Evolutionary conservation across 2,329 filamentous ascomycete genomes (phyloP).

Genomic region (Alternaria sp.): DNA sequence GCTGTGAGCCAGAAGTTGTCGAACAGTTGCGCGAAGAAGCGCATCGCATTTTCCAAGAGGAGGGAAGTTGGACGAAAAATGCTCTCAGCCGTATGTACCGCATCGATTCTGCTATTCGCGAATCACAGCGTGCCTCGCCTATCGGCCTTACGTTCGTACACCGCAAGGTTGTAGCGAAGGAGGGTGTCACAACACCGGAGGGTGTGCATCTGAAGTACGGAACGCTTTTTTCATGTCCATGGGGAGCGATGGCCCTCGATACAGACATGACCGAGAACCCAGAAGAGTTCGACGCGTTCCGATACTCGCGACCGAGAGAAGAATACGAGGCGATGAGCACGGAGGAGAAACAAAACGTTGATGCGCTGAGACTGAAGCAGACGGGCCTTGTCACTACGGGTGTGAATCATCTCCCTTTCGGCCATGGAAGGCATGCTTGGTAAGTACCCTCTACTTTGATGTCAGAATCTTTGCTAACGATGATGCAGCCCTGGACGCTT

Average conservation of each 20-base stretch:
- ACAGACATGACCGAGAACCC: slow-evolving; percentile 19
- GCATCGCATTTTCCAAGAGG: slow-evolving; percentile 38
- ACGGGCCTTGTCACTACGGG: slow-evolving; percentile 62
- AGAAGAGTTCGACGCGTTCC: slow-evolving; percentile 30
- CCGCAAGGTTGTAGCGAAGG: slow-evolving; percentile 61
- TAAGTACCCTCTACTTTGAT: slow-evolving; percentile 34
- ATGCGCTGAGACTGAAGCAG: slow-evolving; percentile 44
- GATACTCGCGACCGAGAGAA: slow-evolving; percentile 30
- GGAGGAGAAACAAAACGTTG: slow-evolving; percentile 23
- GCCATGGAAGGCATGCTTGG: slow-evolving; percentile 61
- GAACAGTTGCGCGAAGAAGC: slow-evolving; percentile 54
- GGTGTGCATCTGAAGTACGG: slow-evolving; percentile 24
- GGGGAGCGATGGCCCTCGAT: slow-evolving; percentile 25
- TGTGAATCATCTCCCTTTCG: slow-evolving; percentile 60
- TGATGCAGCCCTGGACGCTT: slow-evolving; percentile 45
- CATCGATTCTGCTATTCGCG: slow-evolving; percentile 60
- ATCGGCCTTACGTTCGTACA: slow-evolving; percentile 56
- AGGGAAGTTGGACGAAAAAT: slow-evolving; percentile 56
- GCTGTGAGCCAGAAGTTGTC: slow-evolving; percentile 20
- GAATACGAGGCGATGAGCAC: slow-evolving; percentile 24
- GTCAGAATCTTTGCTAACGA: slow-evolving; percentile 2
- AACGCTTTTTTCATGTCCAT: slow-evolving; percentile 24
- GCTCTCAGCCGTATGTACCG: slow-evolving; percentile 53
- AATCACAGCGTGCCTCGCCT: slow-evolving; percentile 59
- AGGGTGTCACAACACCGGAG: slow-evolving; percentile 87